Evolutionary conservation across 352 stramenopile species (phyloP), one percentile per base, ranked within the genome.

Genomic region (Phytophthora quininea): DNA sequence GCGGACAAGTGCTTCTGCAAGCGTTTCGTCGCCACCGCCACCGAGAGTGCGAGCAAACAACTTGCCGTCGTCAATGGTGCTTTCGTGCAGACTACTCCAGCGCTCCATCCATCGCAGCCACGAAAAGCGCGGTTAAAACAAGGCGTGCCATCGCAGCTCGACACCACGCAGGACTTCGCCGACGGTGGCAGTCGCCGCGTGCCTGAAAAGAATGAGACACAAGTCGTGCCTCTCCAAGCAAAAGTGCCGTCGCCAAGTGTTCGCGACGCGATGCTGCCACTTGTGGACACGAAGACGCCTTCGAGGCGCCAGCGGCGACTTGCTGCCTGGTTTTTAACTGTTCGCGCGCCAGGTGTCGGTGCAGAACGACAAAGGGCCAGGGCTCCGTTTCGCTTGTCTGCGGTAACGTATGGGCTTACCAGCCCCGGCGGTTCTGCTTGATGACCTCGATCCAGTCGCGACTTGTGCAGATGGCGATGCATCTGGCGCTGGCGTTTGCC

Each of bases 391-490:
- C 15, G 47, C 5, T 53, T 37, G 47, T 24, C 47, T 53, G 7
- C 29, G 47, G 29, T 24, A 31, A n/a, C 62, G 65, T 69, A 69
- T 69, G 30, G 14, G 8, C 3, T 8, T 2, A 29, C 3, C 3
- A 12, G 19, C 19, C 56, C 57, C 58, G 47, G 38, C 58, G 54
- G 64, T 73, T 69, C 65, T 62, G 65, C 47, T 64, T 14, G 54
- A 58, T 55, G 65, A 49, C 14, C n/a, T 64, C 43, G 58, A 73
- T 73, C 66, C 66, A 73, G 66, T 69, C 66, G 66, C 42, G 33
- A 29, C 51, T 55, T 62, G 64, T 38, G 24, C 47, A 53, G 47
- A 53, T 53, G 47, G 33, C 47, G 46, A 29, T 53, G 53, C 59
- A 69, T 65, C 60, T 65, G 60, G 46, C 56, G 43, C 67, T 68